These are phyloP conservation scores for Bryoerythrophyllum caledonicum DNA, from an alignment of 225 moss, liverwort and hornwort species.

Conservation along the genomic window DNA sequence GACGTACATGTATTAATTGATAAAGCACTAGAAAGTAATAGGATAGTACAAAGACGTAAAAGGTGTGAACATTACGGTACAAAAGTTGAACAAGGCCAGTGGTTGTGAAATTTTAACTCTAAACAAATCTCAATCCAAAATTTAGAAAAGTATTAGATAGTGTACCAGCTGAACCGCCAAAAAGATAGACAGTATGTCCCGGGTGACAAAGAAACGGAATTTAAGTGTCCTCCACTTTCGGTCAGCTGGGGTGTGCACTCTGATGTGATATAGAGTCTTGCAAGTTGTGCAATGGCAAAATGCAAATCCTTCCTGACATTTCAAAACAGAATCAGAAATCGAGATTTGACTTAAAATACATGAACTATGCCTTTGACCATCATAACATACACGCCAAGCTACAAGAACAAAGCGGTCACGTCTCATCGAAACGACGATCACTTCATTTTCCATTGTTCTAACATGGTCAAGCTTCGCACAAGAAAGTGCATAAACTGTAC, in stretches of 20 bases:
- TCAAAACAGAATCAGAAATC: constrained; percentile 10
- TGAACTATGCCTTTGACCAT: not conserved
- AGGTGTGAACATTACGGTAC: not conserved
- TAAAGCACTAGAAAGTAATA: not conserved
- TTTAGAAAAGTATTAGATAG: constrained; percentile 8
- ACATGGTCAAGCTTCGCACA: not conserved
- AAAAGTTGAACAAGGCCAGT: not conserved
- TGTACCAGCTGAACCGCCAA: constrained; percentile 53
- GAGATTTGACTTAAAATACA: constrained; percentile 1
- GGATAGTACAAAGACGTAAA: not conserved
- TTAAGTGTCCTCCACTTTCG: constrained; percentile 65
- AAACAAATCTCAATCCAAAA: not conserved
- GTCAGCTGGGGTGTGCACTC: constrained; percentile 59
- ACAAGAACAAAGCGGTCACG: not conserved
- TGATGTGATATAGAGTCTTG: constrained; percentile 61
- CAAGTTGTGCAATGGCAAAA: constrained; percentile 66
- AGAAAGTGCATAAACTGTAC: not conserved
- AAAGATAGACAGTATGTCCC: constrained; percentile 58
- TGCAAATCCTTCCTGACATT: constrained; percentile 55
- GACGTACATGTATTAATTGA: constrained; percentile 6
- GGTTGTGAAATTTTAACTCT: constrained; percentile 4
- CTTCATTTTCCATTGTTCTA: not conserved
- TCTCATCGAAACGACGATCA: not conserved
- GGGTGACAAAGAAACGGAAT: constrained; percentile 61
- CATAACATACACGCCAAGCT: not conserved